Evolutionary conservation across 2,329 filamentous ascomycete species (phyloP).

Genomic region (Diplodia mutila): DNA sequence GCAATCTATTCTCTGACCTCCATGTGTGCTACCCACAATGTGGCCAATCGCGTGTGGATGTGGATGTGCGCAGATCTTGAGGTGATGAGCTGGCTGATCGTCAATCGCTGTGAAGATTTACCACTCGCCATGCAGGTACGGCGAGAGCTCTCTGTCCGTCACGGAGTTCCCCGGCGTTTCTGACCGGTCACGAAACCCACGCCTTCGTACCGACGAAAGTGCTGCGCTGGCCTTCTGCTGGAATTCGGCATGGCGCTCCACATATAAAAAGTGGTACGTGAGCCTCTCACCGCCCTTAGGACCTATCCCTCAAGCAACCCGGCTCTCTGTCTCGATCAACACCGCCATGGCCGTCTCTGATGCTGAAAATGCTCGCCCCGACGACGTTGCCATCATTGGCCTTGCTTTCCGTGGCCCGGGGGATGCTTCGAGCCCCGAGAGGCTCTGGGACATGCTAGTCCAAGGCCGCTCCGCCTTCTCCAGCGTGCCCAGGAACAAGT

Average conservation of each 20-base stretch:
- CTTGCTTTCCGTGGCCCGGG: constrained; percentile 30
- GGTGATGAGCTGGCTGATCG: constrained; percentile 18
- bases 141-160: not conserved
- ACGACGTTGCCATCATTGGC: constrained; percentile 28
- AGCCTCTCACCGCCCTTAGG: constrained; percentile 20
- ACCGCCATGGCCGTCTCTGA: constrained; percentile 10
- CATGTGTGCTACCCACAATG: not conserved
- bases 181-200: constrained; percentile 1
- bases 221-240: constrained; percentile 22
- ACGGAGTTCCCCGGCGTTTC: not conserved
- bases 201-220: not conserved
- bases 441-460: constrained; percentile 39
- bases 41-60: not conserved
- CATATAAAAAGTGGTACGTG: constrained; percentile 25
- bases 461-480: constrained; percentile 1
- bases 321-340: not conserved
- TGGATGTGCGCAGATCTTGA: constrained; percentile 10
- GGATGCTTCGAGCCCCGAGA: constrained; percentile 36
- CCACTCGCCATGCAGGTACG: constrained; percentile 13
- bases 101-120: constrained; percentile 8
- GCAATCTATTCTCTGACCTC: not conserved
- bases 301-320: constrained; percentile 1
- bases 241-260: constrained; percentile 24
- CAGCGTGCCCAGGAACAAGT: constrained; percentile 35
- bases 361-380: constrained; percentile 25